These are phyloP conservation scores for Solanum microdontum DNA, from an alignment of 257 asterid genomes.

Conservation along the genomic window DNA sequence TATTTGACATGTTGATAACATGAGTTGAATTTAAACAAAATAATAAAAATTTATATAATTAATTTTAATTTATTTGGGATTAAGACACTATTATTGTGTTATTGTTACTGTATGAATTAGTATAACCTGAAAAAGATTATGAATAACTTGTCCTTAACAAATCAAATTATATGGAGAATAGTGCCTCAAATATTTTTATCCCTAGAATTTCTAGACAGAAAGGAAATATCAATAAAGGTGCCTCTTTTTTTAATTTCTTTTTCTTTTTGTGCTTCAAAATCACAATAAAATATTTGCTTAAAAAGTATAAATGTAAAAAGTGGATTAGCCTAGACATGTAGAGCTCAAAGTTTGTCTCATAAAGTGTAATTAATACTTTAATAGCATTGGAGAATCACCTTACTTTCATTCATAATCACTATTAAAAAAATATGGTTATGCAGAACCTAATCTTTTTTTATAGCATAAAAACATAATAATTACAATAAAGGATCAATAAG, in stretches of 20 bases:
- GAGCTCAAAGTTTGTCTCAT: conserved; percentile 1
- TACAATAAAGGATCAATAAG: neutral
- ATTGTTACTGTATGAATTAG: neutral
- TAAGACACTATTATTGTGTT: neutral
- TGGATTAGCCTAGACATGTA: conserved; percentile 2
- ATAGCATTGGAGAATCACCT: neutral
- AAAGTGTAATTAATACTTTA: neutral
- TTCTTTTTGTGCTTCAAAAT: neutral
- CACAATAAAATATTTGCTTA: neutral
- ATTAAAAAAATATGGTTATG: neutral
- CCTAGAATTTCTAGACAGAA: neutral
- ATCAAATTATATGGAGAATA: neutral
- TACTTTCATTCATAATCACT: neutral
- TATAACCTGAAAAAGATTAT: neutral
- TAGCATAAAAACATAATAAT: neutral
- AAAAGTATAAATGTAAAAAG: neutral
- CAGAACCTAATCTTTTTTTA: neutral
- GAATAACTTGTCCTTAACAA: neutral
- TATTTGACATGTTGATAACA: no score
- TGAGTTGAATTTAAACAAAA: no score
- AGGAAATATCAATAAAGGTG: neutral
- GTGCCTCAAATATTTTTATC: neutral
- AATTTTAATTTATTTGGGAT: neutral
- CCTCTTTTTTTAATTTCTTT: neutral
- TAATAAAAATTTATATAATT: no score